phyloP scores from a whole-genome alignment of 129 eudicot species.

The Helianthus tuberosus region DNA sequence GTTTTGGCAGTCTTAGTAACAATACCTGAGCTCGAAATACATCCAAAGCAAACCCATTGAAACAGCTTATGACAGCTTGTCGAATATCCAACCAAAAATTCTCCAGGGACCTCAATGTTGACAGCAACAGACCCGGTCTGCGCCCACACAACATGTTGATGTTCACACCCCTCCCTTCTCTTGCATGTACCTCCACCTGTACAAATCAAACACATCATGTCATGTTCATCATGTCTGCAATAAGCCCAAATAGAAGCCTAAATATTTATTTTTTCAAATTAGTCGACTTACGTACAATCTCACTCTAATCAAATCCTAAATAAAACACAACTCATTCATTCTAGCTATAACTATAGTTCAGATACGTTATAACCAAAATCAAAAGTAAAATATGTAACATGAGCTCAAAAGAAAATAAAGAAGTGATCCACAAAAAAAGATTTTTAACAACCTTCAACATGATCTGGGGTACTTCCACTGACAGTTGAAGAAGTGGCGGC shows the following conservation, averaged over 20 bases:
- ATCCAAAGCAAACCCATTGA: slow-evolving; percentile 82
- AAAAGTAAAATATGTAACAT: no score
- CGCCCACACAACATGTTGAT: slow-evolving; percentile 83
- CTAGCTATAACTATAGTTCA: no score
- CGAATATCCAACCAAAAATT: slow-evolving; percentile 71
- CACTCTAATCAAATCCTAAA: no score
- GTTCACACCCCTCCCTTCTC: slow-evolving; percentile 78
- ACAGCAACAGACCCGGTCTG: slow-evolving; percentile 78
- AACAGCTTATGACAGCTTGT: slow-evolving; percentile 86
- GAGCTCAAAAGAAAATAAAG: no score
- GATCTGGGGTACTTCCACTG: slow-evolving; percentile 65
- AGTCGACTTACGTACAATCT: no score
- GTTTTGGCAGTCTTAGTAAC: no score
- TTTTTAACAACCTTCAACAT: slow-evolving; percentile 78
- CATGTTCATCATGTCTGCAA: not conserved
- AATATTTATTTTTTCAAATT: no score
- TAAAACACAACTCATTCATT: no score
- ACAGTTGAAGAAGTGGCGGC: slow-evolving; percentile 75
- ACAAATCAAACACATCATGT: not conserved
- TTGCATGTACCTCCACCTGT: slow-evolving; percentile 67
- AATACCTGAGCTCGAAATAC: slow-evolving; percentile 76
- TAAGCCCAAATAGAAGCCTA: not conserved
- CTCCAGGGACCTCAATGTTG: slow-evolving; percentile 71
- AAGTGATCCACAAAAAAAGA: not conserved
- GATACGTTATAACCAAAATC: no score